Evolutionary conservation across 176 grass and related monocot species (phyloP), one percentile per base, ranked within the genome.

Genomic region (Paspalum vaginatum): DNA sequence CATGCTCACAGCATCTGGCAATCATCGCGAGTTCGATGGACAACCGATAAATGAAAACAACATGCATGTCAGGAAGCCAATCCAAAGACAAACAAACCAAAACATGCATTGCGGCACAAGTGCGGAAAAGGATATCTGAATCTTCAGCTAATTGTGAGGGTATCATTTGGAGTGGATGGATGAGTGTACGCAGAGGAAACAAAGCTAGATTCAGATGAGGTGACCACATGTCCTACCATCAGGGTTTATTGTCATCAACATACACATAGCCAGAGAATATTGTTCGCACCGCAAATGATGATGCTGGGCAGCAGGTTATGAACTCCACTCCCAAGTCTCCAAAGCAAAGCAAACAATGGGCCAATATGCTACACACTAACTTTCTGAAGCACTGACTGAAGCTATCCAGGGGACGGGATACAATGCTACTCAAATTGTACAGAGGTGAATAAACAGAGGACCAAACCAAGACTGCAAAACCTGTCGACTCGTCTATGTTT

Each of bases 361-460:
- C 43, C 44, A 74, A 79, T 61, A 74, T 26, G 8, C 59, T 82
- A 67, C 71, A 70, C 43, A 12, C 18, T 27, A 32, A 54, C 27
- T 81, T 68, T 49, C 83, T 73, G 50, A 81, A 70, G 4, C 64
- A 66, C 53, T 20, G 9, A 84, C 32, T 6, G 8, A 2, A 27
- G 60, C 68, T 79, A 84, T 82, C 68, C 56, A 49, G 4, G 61
- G 0, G 12, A 27, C 26, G 59, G 21, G 20, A 26, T 72, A 73
- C 68, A 24, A 69, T 81, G 47, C 83, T 85, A 85, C 78, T 66
- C 58, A 18, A 71, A 82, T 78, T 78, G 72, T 82, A 81, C 87
- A 85, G 39, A 78, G 43, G 79, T 37, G 41, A 72, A 86, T 47
- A 86, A 82, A 82, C 42, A 60, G 22, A 55, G 7, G 42, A 65